Base-by-base conservation (phyloP, 2,329 filamentous ascomycete genomes). In the Botrytis sinoallii region DNA sequence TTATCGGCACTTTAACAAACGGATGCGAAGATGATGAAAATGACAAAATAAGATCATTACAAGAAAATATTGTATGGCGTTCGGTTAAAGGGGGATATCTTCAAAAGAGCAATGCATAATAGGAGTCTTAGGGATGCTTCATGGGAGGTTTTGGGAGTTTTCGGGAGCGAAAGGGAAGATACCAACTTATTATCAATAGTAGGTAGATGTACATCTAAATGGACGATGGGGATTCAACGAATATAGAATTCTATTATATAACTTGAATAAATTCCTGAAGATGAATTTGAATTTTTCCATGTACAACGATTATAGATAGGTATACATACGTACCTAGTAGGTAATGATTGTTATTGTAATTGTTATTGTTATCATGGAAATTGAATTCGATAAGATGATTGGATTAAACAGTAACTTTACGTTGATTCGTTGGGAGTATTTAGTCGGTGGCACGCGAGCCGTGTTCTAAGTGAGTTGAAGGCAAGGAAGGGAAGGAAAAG, bases 1-100 rank as follows among this genome's bases (percentile, higher is more conserved):
- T 68, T 63, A 76, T 73, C 66, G 74, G 1, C 72, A 75, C 61
- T 75, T 76, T 60, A 63, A 75, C 65, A 76, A 77, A 70, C 70
- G 77, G 35, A 71, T 72, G 55, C 70, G 74, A 35, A 65, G 71
- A 72, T 75, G 42, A 70, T 8, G 29, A 18, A n/a, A 32, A 61
- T 20, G 25, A n/a, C 12, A 3, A n/a, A n/a, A 55, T n/a, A 14
- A 14, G 8, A 3, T 29, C 32, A 68, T n/a, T 38, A 20, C 1
- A 42, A n/a, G 29, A 32, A 35, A 48, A 16, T 22, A 22, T 61
- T 6, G 18, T 14, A 61, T 42, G 71, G 71, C 63, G 71, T 72
- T 72, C 3, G 29, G 64, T 32, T 52, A 20, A 16, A 64, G 9
- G 22, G 59, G 69, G 22, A 14, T 29, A 44, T 52, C 38, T 63